Conservation (phyloP, 176 grass and related monocot species). For the Coix lacrymajobi region DNA sequence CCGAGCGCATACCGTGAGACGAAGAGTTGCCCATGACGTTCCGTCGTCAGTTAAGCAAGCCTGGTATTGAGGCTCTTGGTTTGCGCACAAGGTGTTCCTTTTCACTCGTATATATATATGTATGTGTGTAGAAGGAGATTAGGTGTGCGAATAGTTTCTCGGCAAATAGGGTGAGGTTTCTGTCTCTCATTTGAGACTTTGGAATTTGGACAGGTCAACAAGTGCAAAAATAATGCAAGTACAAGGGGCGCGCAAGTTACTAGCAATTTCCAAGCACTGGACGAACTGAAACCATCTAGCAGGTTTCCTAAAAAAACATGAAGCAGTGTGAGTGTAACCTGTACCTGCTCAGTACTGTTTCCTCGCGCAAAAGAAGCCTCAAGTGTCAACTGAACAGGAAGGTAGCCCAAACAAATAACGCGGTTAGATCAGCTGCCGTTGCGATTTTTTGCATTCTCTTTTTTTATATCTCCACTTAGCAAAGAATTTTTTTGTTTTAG, state of each 20-base stretch:
- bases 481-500: no score
- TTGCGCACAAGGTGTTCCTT: neutral
- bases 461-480: no score
- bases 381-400: neutral
- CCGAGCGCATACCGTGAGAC: neutral
- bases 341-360: neutral
- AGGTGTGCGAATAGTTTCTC: neutral
- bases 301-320: no score
- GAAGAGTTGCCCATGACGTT: neutral
- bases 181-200: neutral
- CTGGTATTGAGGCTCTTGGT: neutral
- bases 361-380: neutral
- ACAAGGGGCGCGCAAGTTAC: neutral
- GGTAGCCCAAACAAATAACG: no score
- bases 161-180: neutral
- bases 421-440: no score
- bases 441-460: no score
- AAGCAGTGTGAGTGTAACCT: neutral
- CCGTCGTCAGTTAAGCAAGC: neutral
- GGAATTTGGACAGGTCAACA: neutral
- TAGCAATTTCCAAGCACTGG: neutral
- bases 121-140: neutral
- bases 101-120: neutral
- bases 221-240: neutral
- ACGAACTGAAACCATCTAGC: neutral